phyloP scores from a whole-genome alignment of 1,284 basidiomycete genomes.

The Sporisorium graminicola region DNA sequence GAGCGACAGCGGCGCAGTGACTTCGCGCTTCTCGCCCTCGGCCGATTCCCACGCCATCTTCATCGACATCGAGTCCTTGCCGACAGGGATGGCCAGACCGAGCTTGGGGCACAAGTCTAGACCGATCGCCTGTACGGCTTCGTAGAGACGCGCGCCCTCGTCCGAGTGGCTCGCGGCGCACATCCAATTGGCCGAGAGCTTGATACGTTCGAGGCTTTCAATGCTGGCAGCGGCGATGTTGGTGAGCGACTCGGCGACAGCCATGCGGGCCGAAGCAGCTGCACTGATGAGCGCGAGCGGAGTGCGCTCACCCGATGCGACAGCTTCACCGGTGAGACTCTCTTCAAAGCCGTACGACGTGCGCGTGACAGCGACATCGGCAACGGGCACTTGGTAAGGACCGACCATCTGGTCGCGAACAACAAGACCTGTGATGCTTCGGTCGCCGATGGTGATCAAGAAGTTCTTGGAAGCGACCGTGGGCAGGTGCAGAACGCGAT shows the following conservation, averaged over 20 bases:
- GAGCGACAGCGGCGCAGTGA: constrained; percentile 89
- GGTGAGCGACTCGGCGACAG: constrained; percentile 91
- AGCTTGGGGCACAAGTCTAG: constrained; percentile 94
- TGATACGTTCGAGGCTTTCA: constrained; percentile 80
- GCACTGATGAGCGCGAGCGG: constrained; percentile 88
- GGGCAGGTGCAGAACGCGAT: constrained; percentile 88
- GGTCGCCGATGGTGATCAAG: constrained; percentile 97
- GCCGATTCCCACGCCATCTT: constrained; percentile 88
- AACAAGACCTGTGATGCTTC: constrained; percentile 92
- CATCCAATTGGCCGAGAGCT: constrained; percentile 99
- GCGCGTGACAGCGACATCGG: constrained; percentile 95
- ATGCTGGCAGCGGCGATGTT: constrained; percentile 89
- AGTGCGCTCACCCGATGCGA: constrained; percentile 97
- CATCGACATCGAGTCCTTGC: constrained; percentile 99
- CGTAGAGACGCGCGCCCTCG: constrained; percentile 90
- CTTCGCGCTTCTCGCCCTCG: constrained; percentile 77
- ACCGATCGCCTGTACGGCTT: constrained; percentile 91
- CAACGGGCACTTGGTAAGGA: constrained; percentile 97
- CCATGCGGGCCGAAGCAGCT: constrained; percentile 93
- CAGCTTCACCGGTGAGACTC: constrained; percentile 84
- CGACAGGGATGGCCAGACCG: constrained; percentile 94
- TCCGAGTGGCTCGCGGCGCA: constrained; percentile 90
- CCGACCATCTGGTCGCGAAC: constrained; percentile 99
- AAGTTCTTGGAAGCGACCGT: constrained; percentile 95
- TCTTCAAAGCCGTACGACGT: constrained; percentile 90